Evolutionary conservation across 192 early-diverging fungal genomes (phyloP).

Genomic region (Coemansia sp.): DNA sequence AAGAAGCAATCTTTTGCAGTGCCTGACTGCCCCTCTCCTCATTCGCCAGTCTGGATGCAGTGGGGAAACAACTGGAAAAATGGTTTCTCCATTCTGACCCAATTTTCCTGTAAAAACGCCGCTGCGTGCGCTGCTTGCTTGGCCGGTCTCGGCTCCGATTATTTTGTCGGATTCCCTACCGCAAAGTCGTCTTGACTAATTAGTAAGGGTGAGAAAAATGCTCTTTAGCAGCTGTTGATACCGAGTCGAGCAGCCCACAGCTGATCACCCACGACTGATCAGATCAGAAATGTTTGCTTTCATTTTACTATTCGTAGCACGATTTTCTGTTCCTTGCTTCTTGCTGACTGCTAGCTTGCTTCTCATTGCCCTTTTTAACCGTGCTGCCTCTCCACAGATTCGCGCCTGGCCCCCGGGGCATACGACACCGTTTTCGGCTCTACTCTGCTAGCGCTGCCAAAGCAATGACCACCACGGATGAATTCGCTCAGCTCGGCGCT

Average conservation of each 20-base stretch:
- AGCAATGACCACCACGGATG: constrained; percentile 10
- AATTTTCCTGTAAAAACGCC: neutral
- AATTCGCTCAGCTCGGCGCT: constrained; percentile 31
- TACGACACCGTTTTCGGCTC: constrained; percentile 6
- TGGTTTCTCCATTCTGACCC: neutral
- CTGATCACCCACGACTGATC: neutral
- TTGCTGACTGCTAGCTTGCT: neutral
- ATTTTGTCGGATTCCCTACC: neutral
- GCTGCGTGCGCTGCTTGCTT: neutral
- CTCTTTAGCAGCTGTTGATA: no score
- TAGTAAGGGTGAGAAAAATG: neutral
- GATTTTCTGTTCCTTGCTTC: neutral
- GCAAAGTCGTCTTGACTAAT: neutral
- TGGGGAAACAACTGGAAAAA: neutral
- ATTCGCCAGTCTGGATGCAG: neutral
- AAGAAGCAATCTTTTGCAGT: neutral
- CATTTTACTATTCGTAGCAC: neutral
- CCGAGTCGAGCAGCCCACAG: no score
- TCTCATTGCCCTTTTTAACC: neutral
- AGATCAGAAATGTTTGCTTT: neutral
- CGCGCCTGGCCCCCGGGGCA: constrained; percentile 8
- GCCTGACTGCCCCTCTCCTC: neutral
- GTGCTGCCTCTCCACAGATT: neutral
- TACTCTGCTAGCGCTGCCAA: neutral
- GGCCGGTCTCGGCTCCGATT: neutral